Percentiles rank a stretch among this genome's conserved stretches.
These are phyloP conservation scores for Fusarium citri DNA, from an alignment of 2,329 filamentous ascomycete species.

Conservation along the genomic window DNA sequence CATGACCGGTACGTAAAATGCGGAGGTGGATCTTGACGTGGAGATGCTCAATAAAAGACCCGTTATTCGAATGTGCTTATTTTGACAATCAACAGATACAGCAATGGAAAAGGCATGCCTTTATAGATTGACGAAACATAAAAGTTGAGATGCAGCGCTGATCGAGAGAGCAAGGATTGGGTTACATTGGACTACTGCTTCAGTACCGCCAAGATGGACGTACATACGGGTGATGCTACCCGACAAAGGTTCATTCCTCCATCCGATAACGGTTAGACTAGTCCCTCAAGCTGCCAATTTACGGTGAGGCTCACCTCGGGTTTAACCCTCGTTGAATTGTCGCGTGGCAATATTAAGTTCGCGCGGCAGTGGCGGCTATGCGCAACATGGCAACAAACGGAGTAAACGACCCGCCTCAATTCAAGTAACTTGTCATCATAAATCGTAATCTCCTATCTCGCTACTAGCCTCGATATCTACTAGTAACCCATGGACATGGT, in stretches of 20 bases:
- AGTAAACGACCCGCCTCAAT: not conserved
- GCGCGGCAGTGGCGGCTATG: not conserved
- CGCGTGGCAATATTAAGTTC: not conserved
- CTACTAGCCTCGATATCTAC: not conserved
- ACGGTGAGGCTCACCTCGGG: not conserved
- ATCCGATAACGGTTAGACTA: not conserved
- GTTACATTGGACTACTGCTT: not conserved
- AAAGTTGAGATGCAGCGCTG: not conserved
- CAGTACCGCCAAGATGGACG: not conserved
- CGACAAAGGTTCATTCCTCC: not conserved
- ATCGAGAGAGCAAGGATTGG: not conserved
- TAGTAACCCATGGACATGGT: not conserved
- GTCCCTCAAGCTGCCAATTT: not conserved
- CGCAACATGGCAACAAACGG: not conserved
- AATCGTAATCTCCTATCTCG: not conserved
- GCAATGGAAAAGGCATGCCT: rapidly evolving
- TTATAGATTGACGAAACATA: not conserved
- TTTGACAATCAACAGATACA: rapidly evolving
- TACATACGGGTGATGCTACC: not conserved
- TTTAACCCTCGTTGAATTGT: not conserved
- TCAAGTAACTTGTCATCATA: not conserved
- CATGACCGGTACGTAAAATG: not conserved
- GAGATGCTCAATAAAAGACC: not conserved
- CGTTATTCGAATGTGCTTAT: not conserved
- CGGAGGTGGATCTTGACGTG: not conserved